Conservation (phyloP, 768 basidiomycete genomes). For the Termitomyces sp. region DNA sequence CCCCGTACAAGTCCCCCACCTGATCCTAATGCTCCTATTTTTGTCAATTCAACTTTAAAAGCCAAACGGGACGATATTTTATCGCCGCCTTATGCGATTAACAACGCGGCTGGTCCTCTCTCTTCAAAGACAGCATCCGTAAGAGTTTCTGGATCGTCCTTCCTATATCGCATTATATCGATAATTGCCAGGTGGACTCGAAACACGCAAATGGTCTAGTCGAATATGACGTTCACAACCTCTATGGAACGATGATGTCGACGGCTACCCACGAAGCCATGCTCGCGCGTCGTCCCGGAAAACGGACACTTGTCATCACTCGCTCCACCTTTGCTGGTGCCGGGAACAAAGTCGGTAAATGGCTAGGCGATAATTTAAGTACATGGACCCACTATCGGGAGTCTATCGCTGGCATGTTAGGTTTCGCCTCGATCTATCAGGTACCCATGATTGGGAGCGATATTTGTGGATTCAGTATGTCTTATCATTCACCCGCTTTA, state of each 20-base stretch:
- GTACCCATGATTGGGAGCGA: constrained; percentile 78
- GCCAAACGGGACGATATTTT: constrained; percentile 35
- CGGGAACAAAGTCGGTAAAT: constrained; percentile 65
- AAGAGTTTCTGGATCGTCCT: constrained; percentile 14
- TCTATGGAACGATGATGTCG: constrained; percentile 75
- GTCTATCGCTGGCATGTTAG: constrained; percentile 63
- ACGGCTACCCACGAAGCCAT: constrained; percentile 56
- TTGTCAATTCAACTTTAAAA: constrained; percentile 23
- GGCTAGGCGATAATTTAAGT: constrained; percentile 68
- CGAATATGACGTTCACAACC: constrained; percentile 63
- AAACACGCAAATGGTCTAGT: constrained; percentile 54
- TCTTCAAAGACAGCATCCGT: constrained; percentile 56
- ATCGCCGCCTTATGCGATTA: constrained; percentile 55
- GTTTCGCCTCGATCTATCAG: constrained; percentile 62
- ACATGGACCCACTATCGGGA: constrained; percentile 54
- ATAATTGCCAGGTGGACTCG: constrained; percentile 32
- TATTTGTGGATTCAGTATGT: constrained; percentile 62
- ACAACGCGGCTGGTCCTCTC: constrained; percentile 51
- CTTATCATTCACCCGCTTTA: not conserved
- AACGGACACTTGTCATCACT: constrained; percentile 63
- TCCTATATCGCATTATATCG: not conserved
- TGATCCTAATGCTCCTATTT: constrained; percentile 50
- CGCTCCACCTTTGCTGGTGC: constrained; percentile 74
- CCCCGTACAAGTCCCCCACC: constrained; percentile 46
- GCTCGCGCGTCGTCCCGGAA: constrained; percentile 57